phyloP scores from a whole-genome alignment of 164 flowering plant genomes.

The Vitis rotundifolia region DNA sequence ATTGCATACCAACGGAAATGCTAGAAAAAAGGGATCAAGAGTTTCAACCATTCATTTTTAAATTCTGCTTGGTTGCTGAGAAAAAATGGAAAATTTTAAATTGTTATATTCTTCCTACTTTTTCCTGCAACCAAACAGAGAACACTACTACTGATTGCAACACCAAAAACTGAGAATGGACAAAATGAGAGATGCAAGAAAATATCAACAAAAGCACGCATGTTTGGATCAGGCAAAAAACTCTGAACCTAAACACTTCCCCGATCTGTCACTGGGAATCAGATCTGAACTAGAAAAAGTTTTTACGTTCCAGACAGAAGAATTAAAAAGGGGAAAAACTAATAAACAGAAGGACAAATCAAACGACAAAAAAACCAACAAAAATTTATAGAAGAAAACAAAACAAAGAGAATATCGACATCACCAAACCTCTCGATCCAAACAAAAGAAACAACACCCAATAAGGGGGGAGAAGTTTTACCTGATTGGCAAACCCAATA shows the following conservation, averaged over 20 bases:
- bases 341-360: not conserved
- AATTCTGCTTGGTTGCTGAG: not conserved
- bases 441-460: not conserved
- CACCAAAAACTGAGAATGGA: not conserved
- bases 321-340: not conserved
- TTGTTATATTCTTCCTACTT: not conserved
- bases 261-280: constrained; percentile 1
- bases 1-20: not conserved
- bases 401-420: not conserved
- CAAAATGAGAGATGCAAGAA: not conserved
- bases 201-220: not conserved
- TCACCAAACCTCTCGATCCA: not conserved
- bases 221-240: not conserved
- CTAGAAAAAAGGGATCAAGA: too few relatives aligned
- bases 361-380: not conserved
- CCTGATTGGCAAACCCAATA: constrained; percentile 79
- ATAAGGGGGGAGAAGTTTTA: constrained; percentile 12
- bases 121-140: constrained; percentile 15
- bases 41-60: too few relatives aligned
- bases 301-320: not conserved
- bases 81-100: constrained; percentile 1
- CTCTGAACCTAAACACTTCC: not conserved
- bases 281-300: constrained; percentile 3
- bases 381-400: not conserved
- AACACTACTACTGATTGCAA: not conserved